A percentile compares a stretch with the other conserved stretches of the same genome.
Evolutionary conservation across 2,329 filamentous ascomycete genomes (phyloP).

Genomic region (Sarocladium oryzae): DNA sequence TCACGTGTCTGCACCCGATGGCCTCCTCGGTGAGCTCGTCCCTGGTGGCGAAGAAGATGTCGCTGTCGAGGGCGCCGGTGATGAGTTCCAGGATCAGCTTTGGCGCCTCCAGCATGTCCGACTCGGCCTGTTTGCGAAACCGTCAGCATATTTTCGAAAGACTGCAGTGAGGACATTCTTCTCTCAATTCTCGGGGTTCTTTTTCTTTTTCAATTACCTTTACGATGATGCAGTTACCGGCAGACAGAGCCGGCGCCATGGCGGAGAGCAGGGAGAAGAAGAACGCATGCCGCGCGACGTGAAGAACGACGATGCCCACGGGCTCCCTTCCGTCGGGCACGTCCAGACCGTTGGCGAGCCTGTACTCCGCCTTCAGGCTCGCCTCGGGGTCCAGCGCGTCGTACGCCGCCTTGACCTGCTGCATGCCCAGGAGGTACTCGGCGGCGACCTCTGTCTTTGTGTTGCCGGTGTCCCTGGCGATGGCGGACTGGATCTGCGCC

Average conservation of each 20-base stretch:
- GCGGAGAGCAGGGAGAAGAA: constrained; percentile 20
- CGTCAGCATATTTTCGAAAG: too few relatives aligned
- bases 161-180: too few relatives aligned
- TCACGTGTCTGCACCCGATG: constrained; percentile 11
- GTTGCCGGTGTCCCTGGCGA: background rate
- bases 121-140: background rate
- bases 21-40: background rate
- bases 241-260: constrained; percentile 20
- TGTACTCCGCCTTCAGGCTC: constrained; percentile 17
- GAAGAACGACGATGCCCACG: constrained; percentile 19
- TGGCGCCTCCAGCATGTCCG: constrained; percentile 1
- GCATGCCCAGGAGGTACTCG: constrained; percentile 34
- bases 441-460: constrained; percentile 19
- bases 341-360: constrained; percentile 12
- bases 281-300: constrained; percentile 17
- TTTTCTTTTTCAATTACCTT: constrained; percentile 2
- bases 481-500: background rate
- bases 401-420: constrained; percentile 32
- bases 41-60: background rate
- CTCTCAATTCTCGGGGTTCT: too few relatives aligned
- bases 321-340: background rate
- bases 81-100: background rate
- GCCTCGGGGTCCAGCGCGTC: constrained; percentile 26
- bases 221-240: constrained; percentile 22
- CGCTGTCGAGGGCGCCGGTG: background rate